Evolutionary conservation across 768 basidiomycete species (phyloP), one percentile per base, ranked within the genome.

Genomic region (Russula lepida): DNA sequence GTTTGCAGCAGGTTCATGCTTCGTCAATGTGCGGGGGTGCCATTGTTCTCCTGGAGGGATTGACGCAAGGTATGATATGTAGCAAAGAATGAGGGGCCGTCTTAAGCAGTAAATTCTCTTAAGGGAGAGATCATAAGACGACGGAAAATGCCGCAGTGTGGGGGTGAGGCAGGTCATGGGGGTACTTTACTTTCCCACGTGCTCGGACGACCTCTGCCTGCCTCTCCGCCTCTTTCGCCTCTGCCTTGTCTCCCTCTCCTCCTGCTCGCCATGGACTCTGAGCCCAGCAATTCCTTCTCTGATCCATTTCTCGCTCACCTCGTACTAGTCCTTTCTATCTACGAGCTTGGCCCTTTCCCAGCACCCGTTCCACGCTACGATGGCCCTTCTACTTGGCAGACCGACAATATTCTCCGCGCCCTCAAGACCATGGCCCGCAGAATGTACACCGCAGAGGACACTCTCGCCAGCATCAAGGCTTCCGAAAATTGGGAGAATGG

Each of bases 381-480:
- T 59, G 66, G 66, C n/a, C 64, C 66, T 13, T 61, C 63, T 17
- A 61, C 56, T 28, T 66, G 66, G 66, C 66, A 65, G 44, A 52
- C 50, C 12, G 50, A 50, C 27, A 50, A 50, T 30, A 50, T 50
- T n/a, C 49, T 50, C 11, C 43, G 43, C 43, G 43, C 43, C 43
- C 43, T 44, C n/a, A 44, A 44, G 43, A 44, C 43, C n/a, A 44
- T 44, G 43, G 43, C 43, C 21, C 43, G 43, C 21, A 44, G 43
- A 21, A 44, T 44, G 43, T 44, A 44, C 11, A 44, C 43, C n/a
- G 66, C 66, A 2, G 66, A 66, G 19, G 66, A 66, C 25, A 64
- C 64, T 5, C 59, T 66, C 15, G 65, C 64, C 6, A 56, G 59
- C 41, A 58, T 66, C 44, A 65, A 65, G 54, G 59, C 66, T 2